Evolutionary conservation across 139 green algal species (phyloP).

Genomic region (Deuterostichococcus epilithicus): DNA sequence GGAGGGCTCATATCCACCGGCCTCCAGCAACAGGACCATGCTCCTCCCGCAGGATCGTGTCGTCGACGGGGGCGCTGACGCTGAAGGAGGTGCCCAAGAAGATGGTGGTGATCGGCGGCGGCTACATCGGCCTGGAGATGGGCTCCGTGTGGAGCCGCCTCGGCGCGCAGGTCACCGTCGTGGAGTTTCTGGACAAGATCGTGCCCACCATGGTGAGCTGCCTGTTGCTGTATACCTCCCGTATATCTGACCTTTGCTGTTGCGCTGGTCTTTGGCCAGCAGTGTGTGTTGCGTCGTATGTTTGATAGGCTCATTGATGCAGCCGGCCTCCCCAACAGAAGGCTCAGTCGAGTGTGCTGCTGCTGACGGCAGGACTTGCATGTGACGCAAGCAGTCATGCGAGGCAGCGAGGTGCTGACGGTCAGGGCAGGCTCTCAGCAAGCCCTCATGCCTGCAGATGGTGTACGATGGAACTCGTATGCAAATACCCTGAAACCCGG

Average conservation of each 20-base stretch:
- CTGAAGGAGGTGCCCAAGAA: constrained; percentile 85
- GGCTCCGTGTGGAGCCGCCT: constrained; percentile 91
- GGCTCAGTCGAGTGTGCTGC: too few relatives aligned
- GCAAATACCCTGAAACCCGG: background rate
- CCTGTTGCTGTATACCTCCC: too few relatives aligned
- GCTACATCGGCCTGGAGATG: constrained; percentile 98
- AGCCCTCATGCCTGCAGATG: too few relatives aligned
- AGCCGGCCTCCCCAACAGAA: too few relatives aligned
- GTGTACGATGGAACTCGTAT: background rate
- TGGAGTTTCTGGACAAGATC: constrained; percentile 93
- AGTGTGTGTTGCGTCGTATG: too few relatives aligned
- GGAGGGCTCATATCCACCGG: too few relatives aligned
- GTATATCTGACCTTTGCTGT: background rate
- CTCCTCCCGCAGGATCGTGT: constrained; percentile 80
- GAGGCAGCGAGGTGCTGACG: too few relatives aligned
- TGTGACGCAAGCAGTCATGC: too few relatives aligned
- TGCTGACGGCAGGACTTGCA: too few relatives aligned
- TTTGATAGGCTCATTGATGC: too few relatives aligned
- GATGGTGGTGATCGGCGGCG: constrained; percentile 95
- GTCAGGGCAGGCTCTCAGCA: too few relatives aligned
- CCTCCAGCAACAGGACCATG: background rate
- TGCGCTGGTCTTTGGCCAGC: background rate
- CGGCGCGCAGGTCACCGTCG: constrained; percentile 89
- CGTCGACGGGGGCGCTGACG: constrained; percentile 90
- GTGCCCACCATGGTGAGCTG: constrained; percentile 81